Evolutionary conservation across 768 basidiomycete genomes (phyloP).

Genomic region (Tylopilus vinaceipallidus): DNA sequence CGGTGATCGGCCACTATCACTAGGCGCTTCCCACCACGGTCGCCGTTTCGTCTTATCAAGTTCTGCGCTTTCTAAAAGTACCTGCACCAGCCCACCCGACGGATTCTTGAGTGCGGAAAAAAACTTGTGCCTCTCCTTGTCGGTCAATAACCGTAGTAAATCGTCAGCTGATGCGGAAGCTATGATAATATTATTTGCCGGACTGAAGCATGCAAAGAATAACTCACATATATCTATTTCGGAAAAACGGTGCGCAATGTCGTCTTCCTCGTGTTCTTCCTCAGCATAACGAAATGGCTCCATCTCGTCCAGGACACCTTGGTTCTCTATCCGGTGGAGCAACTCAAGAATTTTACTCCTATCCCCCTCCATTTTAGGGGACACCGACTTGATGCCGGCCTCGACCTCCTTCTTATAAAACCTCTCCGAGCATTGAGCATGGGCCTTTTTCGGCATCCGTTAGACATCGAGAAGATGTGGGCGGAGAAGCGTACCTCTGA

Average conservation of each 20-base stretch:
- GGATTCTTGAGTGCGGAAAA: conserved; percentile 59
- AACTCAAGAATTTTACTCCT: conserved; percentile 65
- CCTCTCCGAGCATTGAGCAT: conserved; percentile 73
- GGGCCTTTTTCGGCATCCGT: conserved; percentile 37
- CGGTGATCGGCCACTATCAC: conserved; percentile 1
- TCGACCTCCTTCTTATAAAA: conserved; percentile 81
- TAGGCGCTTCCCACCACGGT: conserved; percentile 72
- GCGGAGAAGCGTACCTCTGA: conserved; percentile 49
- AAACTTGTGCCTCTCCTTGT: conserved; percentile 61
- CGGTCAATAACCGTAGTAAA: conserved; percentile 60
- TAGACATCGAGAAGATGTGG: neutral
- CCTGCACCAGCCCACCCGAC: conserved; percentile 54
- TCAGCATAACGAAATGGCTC: conserved; percentile 31
- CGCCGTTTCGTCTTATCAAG: conserved; percentile 45
- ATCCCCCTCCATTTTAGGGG: conserved; percentile 57
- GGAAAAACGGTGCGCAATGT: conserved; percentile 51
- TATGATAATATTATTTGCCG: conserved; percentile 24
- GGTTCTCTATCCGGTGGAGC: conserved; percentile 71
- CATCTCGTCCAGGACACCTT: conserved; percentile 40
- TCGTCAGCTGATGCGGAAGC: conserved; percentile 54
- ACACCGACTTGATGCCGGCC: conserved; percentile 52
- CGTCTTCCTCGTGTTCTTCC: conserved; percentile 40
- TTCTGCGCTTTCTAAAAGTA: conserved; percentile 57
- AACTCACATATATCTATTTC: conserved; percentile 61
- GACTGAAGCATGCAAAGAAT: neutral